Percentiles rank a stretch among this genome's conserved stretches.
phyloP scores from a whole-genome alignment of 345 rosid species.

The Gynandropsis gynandra region DNA sequence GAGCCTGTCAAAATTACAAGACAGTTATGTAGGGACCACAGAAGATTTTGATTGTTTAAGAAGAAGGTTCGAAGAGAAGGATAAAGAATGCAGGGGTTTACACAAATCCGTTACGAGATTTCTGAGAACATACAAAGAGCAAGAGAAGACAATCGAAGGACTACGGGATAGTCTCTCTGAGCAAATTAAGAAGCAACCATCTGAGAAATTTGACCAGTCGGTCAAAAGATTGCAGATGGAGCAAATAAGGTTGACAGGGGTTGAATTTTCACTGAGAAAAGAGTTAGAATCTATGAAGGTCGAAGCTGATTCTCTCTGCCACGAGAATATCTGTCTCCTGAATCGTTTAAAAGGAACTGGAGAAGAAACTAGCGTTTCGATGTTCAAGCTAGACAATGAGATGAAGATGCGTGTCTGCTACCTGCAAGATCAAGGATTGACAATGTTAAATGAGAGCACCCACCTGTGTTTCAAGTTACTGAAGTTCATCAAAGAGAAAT shows the following conservation, averaged over 20 bases:
- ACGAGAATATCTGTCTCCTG: constrained; percentile 61
- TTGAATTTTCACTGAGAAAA: constrained; percentile 67
- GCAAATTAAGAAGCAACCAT: constrained; percentile 35
- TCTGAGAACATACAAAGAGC: constrained; percentile 63
- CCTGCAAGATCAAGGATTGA: constrained; percentile 70
- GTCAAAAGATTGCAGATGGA: constrained; percentile 52
- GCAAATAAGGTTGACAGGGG: constrained; percentile 75
- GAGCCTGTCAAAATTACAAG: constrained; percentile 42
- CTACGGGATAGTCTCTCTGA: constrained; percentile 46
- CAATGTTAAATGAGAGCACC: constrained; percentile 50
- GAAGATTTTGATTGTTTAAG: constrained; percentile 43
- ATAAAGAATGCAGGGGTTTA: constrained; percentile 71
- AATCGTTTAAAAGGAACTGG: constrained; percentile 51
- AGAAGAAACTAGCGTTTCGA: constrained; percentile 29
- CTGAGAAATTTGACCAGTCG: constrained; percentile 34
- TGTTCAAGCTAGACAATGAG: constrained; percentile 67
- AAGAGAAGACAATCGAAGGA: constrained; percentile 76
- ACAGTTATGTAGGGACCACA: constrained; percentile 36
- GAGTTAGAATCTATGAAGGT: constrained; percentile 51
- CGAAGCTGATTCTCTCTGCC: constrained; percentile 67
- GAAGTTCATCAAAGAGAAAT: constrained; percentile 46
- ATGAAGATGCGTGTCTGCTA: constrained; percentile 43
- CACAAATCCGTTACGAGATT: constrained; percentile 56
- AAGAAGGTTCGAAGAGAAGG: constrained; percentile 72
- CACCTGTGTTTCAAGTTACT: constrained; percentile 53